phyloP scores from a whole-genome alignment of 1,139 yeast species.

The Geotrichum bryndzae region DNA sequence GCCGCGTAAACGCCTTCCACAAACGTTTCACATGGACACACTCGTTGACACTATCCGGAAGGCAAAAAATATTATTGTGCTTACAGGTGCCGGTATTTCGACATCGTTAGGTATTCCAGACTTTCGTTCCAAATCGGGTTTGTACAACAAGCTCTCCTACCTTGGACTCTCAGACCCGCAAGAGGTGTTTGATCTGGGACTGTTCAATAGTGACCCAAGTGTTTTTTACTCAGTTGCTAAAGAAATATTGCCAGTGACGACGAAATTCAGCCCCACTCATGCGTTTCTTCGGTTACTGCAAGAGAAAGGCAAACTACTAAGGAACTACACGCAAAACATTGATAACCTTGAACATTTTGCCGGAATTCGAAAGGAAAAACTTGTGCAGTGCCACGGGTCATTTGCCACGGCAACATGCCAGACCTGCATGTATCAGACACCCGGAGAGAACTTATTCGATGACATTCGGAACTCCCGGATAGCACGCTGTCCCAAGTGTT shows the following conservation, averaged over 20 bases:
- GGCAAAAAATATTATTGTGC: conserved; percentile 62
- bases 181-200: conserved; percentile 77
- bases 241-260: conserved; percentile 69
- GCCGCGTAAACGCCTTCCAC: conserved; percentile 29
- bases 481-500: conserved; percentile 69
- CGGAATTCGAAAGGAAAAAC: conserved; percentile 61
- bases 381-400: conserved; percentile 94
- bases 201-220: conserved; percentile 71
- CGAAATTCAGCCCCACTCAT: conserved; percentile 75
- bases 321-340: conserved; percentile 92
- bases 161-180: conserved; percentile 86
- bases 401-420: conserved; percentile 88
- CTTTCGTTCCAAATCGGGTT: conserved; percentile 84
- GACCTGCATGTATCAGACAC: conserved; percentile 63
- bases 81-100: conserved; percentile 96
- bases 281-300: conserved; percentile 70
- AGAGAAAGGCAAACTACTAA: conserved; percentile 68
- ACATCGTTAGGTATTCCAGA: conserved; percentile 93
- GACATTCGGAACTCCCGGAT: conserved; percentile 56
- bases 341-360: conserved; percentile 86
- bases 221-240: conserved; percentile 85
- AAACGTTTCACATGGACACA: conserved; percentile 49
- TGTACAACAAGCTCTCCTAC: conserved; percentile 58
- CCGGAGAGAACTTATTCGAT: conserved; percentile 61
- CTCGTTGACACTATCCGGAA: conserved; percentile 48